These are phyloP conservation scores for Monosporascus sp. DNA, from an alignment of 2,329 filamentous ascomycete species.

Conservation along the genomic window DNA sequence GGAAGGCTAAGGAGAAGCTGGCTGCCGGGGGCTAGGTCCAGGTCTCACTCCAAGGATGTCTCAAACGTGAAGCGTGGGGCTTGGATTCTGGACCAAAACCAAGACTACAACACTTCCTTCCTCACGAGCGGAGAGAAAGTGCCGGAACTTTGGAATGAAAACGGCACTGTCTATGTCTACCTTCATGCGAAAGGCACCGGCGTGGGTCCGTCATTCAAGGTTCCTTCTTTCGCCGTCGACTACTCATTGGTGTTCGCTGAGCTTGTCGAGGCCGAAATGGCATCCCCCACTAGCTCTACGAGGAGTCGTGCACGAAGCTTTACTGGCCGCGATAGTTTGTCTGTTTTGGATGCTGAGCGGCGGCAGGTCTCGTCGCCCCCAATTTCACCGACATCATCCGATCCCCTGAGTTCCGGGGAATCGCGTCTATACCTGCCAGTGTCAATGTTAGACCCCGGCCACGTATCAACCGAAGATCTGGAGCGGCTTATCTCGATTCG, in stretches of 20 bases:
- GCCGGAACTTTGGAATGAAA: slow-evolving; percentile 61
- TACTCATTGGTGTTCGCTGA: slow-evolving; percentile 50
- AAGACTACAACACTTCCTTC: slow-evolving; percentile 51
- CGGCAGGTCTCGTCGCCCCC: slow-evolving; percentile 30
- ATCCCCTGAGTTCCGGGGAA: slow-evolving; percentile 31
- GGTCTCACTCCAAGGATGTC: slow-evolving; percentile 42
- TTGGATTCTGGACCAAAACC: slow-evolving; percentile 51
- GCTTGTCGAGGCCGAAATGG: slow-evolving; percentile 42
- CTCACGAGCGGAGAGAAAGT: slow-evolving; percentile 54
- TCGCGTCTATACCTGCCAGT: slow-evolving; percentile 50
- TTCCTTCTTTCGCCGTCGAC: slow-evolving; percentile 47
- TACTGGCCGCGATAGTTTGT: slow-evolving; percentile 40
- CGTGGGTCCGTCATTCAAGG: slow-evolving; percentile 54
- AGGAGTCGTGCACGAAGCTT: slow-evolving; percentile 39
- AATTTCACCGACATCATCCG: slow-evolving; percentile 31
- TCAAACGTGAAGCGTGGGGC: slow-evolving; percentile 26
- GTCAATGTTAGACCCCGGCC: slow-evolving; percentile 30
- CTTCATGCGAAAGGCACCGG: slow-evolving; percentile 47
- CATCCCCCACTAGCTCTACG: slow-evolving; percentile 20
- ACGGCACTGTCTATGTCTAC: slow-evolving; percentile 51
- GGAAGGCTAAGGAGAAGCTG: slow-evolving; percentile 48
- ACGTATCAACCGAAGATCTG: slow-evolving; percentile 37
- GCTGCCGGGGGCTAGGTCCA: slow-evolving; percentile 46
- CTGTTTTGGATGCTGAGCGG: slow-evolving; percentile 43
- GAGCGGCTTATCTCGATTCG: slow-evolving; percentile 54